phyloP scores from a whole-genome alignment of 352 stramenopile species.

The Globisporangium irregulare region DNA sequence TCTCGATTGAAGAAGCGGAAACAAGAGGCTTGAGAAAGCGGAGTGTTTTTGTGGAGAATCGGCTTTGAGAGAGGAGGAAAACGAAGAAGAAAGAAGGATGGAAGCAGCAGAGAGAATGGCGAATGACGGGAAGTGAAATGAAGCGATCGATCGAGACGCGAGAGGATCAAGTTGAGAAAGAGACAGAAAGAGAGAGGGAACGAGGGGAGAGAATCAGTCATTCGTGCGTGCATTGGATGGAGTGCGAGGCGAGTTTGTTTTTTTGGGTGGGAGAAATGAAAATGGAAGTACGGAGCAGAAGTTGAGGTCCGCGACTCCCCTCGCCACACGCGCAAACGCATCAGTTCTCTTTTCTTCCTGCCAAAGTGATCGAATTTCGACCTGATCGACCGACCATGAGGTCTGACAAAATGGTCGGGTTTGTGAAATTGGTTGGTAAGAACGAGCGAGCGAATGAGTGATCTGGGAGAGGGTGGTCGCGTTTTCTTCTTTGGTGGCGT shows the following conservation, averaged over 20 bases:
- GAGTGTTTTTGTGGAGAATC: neutral
- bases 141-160: neutral
- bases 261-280: constrained; percentile 11
- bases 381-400: neutral
- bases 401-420: neutral
- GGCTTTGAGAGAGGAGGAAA: neutral
- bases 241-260: constrained; percentile 8
- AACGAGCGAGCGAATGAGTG: neutral
- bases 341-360: neutral
- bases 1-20: constrained; percentile 76
- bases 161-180: constrained; percentile 17
- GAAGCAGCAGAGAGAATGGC: constrained; percentile 17
- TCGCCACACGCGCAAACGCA: neutral
- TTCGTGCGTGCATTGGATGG: constrained; percentile 13
- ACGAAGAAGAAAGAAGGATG: constrained; percentile 4
- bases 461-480: neutral
- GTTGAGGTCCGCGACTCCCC: constrained; percentile 3
- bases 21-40: constrained; percentile 47
- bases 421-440: neutral
- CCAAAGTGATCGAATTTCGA: neutral
- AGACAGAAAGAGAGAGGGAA: constrained; percentile 17
- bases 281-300: constrained; percentile 10
- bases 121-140: constrained; percentile 4
- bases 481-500: constrained; percentile 8
- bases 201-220: constrained; percentile 13